Conservation (phyloP, 164 flowering plant genomes). For the Pachysandra terminalis region DNA sequence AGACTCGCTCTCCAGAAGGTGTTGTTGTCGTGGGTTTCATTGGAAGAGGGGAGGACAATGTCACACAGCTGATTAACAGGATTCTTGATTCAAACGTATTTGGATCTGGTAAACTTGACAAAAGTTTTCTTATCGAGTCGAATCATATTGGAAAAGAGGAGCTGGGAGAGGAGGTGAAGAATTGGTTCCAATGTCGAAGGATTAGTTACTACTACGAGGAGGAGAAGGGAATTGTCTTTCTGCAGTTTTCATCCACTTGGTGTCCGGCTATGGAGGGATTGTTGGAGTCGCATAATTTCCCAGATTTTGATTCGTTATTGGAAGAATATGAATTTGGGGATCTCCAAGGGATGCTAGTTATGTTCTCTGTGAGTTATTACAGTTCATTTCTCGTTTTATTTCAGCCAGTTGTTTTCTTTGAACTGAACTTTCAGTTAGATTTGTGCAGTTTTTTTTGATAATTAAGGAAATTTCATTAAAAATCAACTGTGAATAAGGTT, state of each 20-base stretch:
- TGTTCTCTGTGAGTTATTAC: constrained; percentile 70
- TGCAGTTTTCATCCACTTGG: constrained; percentile 43
- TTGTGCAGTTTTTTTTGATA: too few relatives aligned
- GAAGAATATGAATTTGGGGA: constrained; percentile 64
- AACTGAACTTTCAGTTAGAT: too few relatives aligned
- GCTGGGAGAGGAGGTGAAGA: constrained; percentile 30
- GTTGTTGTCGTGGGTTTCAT: constrained; percentile 83
- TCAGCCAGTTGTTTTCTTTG: background rate
- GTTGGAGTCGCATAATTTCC: constrained; percentile 5
- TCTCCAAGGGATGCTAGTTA: constrained; percentile 70
- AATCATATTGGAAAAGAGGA: constrained; percentile 18
- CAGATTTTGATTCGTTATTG: constrained; percentile 37
- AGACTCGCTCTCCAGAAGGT: constrained; percentile 34
- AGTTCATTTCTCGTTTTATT: background rate
- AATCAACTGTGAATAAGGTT: too few relatives aligned
- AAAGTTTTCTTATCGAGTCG: constrained; percentile 9
- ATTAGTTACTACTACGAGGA: constrained; percentile 62
- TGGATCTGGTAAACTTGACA: constrained; percentile 59
- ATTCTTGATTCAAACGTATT: constrained; percentile 62
- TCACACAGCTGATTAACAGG: constrained; percentile 59
- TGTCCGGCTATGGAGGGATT: constrained; percentile 28
- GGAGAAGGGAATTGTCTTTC: constrained; percentile 61
- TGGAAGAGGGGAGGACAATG: constrained; percentile 40
- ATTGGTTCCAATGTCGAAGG: constrained; percentile 47
- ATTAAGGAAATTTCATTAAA: too few relatives aligned